These are phyloP conservation scores for Byssochlamys sp. DNA, from an alignment of 2,329 filamentous ascomycete species.

Conservation along the genomic window DNA sequence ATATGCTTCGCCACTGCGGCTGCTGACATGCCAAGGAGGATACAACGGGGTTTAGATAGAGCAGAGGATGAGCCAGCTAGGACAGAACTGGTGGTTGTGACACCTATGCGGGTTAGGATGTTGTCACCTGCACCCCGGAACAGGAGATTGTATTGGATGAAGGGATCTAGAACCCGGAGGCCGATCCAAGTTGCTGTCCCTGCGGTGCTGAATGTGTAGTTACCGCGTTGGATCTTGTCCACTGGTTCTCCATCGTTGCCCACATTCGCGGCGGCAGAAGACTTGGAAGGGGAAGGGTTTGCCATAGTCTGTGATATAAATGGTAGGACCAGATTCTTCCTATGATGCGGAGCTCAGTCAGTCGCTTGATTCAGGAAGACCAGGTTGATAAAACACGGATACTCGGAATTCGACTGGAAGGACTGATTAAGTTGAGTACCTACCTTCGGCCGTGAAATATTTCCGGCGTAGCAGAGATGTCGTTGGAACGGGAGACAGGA, in stretches of 20 bases:
- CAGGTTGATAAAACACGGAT: background rate
- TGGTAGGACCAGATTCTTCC: background rate
- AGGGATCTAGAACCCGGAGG: constrained; percentile 11
- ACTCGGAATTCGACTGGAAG: too few relatives aligned
- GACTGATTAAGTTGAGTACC: too few relatives aligned
- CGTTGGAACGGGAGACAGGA: too few relatives aligned
- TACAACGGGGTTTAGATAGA: background rate
- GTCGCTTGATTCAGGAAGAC: background rate
- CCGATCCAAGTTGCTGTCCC: constrained; percentile 1
- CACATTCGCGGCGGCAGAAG: background rate
- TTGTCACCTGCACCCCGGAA: background rate
- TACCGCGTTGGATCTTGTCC: background rate
- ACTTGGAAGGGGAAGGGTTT: background rate
- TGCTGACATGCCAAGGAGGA: background rate
- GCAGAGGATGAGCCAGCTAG: background rate
- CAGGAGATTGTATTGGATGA: background rate
- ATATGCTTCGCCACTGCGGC: background rate
- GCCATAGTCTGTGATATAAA: background rate
- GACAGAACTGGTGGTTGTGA: background rate
- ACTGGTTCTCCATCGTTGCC: background rate
- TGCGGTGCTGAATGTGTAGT: background rate
- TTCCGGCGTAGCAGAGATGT: too few relatives aligned
- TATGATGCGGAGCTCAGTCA: background rate
- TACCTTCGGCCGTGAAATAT: too few relatives aligned
- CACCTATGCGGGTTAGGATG: background rate